Evolutionary conservation across 768 basidiomycete genomes (phyloP), one percentile per base, ranked within the genome.

Genomic region (Sporobolomyces phaffii): DNA sequence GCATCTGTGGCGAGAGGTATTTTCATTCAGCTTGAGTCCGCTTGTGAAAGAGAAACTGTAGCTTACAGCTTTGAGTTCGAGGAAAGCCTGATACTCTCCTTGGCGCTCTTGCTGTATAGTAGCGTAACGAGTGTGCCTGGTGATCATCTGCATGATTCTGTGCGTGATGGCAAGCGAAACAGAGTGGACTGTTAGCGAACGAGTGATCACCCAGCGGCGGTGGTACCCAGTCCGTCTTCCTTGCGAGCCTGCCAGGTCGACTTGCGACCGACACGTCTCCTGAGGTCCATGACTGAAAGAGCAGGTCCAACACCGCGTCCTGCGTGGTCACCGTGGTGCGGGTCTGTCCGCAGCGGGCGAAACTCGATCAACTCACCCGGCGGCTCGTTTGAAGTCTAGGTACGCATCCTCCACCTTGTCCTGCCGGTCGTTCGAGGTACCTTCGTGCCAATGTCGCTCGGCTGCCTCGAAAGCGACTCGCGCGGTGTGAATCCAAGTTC

Each of bases 401-500:
- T 45, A 66, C 1, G 64, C 69, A 14, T 66, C 52, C 15, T 62
- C 64, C 24, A 65, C 61, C 60, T 56, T 53, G 31, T 3, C 13
- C 17, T 10, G 20, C 26, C 53, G 33, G 5, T 24, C 28, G 6
- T 22, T n/a, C 2, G 3, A 1, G 34, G 41, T 45, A 4, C 64
- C 64, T 9, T 44, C 49, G 2, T 2, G 28, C 69, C 64, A 63
- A 24, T 17, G 8, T 10, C 38, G 20, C 2, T 54, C 57, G 2
- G 62, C 62, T 9, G 33, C n/a, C 24, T 57, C 40, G 36, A 71
- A 63, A 2, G 47, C 33, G 29, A 28, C 24, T 22, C 40, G 44
- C 1, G 69, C 69, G 0, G 51, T 56, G 22, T 11, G 44, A 38
- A 41, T 49, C 69, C 69, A 71, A 8, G 22, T 38, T 28, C 58